These are phyloP conservation scores for Aspergillus arachidicola DNA, from an alignment of 2,329 filamentous ascomycete species.

Conservation along the genomic window DNA sequence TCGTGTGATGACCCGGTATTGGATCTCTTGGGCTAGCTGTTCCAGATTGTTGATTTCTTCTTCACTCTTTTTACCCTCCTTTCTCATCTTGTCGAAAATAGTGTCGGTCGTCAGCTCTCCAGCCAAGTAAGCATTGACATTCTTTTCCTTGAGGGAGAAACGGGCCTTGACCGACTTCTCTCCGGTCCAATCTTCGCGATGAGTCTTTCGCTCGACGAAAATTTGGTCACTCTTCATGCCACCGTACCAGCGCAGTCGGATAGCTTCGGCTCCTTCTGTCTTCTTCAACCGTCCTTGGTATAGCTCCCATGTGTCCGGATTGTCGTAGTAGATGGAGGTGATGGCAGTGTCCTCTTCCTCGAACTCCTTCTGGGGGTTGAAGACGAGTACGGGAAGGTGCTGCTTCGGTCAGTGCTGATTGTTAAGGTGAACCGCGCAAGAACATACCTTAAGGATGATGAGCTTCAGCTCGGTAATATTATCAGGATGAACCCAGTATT, in stretches of 20 bases:
- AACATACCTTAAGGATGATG: slow-evolving; percentile 78
- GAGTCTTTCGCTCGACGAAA: slow-evolving; percentile 96
- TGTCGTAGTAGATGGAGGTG: slow-evolving; percentile 98
- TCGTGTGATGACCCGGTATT: slow-evolving; percentile 88
- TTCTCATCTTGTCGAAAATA: slow-evolving; percentile 95
- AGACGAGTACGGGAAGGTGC: slow-evolving; percentile 94
- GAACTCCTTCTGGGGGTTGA: slow-evolving; percentile 97
- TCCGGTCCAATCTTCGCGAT: slow-evolving; percentile 98
- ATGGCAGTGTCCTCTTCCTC: slow-evolving; percentile 89
- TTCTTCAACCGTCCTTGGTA: slow-evolving; percentile 96
- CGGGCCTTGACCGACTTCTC: slow-evolving; percentile 98
- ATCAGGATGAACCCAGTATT: slow-evolving; percentile 99
- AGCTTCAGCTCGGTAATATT: slow-evolving; percentile 98
- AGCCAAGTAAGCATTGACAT: slow-evolving; percentile 85
- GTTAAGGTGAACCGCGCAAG: neutral
- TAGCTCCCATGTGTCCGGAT: slow-evolving; percentile 88
- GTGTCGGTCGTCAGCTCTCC: slow-evolving; percentile 82
- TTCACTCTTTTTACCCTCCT: slow-evolving; percentile 90
- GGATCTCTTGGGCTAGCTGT: slow-evolving; percentile 84
- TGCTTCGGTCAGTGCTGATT: slow-evolving; percentile 25
- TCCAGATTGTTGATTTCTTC: slow-evolving; percentile 90
- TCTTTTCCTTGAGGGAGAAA: slow-evolving; percentile 94
- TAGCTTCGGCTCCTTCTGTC: slow-evolving; percentile 95
- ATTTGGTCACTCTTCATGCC: slow-evolving; percentile 94
- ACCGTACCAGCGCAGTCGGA: slow-evolving; percentile 95